A percentile compares a stretch with the other conserved stretches of the same genome.
Conservation (phyloP, 2,329 filamentous ascomycete genomes). For the Fusarium sacchari region DNA sequence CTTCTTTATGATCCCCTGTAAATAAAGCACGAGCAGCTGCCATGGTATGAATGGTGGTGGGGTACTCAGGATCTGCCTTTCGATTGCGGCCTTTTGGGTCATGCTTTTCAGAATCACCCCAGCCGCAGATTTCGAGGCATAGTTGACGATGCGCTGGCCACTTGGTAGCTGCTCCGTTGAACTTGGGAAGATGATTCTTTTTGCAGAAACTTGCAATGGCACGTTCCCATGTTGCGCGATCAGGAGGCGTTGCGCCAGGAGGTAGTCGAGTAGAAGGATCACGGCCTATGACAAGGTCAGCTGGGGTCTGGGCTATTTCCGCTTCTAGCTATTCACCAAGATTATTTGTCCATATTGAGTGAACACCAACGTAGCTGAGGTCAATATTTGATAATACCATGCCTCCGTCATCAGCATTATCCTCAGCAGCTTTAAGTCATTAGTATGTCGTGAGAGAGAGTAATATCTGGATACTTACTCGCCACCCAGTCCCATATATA, state of each 20-base stretch:
- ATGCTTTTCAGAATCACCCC: constrained; percentile 68
- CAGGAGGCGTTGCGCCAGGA: constrained; percentile 57
- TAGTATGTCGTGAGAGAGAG: background rate
- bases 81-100: constrained; percentile 57
- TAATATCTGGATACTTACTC: constrained; percentile 57
- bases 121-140: constrained; percentile 78
- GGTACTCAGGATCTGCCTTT: constrained; percentile 56
- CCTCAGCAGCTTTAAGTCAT: constrained; percentile 63
- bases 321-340: constrained; percentile 61
- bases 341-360: constrained; percentile 76
- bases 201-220: constrained; percentile 72
- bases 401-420: constrained; percentile 71
- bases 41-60: constrained; percentile 73
- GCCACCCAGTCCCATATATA: constrained; percentile 82
- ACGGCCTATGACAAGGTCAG: constrained; percentile 52
- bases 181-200: constrained; percentile 68
- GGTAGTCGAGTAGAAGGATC: constrained; percentile 60
- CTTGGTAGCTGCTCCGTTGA: constrained; percentile 70
- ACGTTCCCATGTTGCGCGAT: constrained; percentile 66
- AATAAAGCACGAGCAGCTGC: constrained; percentile 81
- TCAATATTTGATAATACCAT: constrained; percentile 77
- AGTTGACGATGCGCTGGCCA: constrained; percentile 78
- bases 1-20: constrained; percentile 73
- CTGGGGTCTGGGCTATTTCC: background rate
- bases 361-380: constrained; percentile 79